Conservation (phyloP, 768 basidiomycete species). For the Chalciporus sphaerocephalus region DNA sequence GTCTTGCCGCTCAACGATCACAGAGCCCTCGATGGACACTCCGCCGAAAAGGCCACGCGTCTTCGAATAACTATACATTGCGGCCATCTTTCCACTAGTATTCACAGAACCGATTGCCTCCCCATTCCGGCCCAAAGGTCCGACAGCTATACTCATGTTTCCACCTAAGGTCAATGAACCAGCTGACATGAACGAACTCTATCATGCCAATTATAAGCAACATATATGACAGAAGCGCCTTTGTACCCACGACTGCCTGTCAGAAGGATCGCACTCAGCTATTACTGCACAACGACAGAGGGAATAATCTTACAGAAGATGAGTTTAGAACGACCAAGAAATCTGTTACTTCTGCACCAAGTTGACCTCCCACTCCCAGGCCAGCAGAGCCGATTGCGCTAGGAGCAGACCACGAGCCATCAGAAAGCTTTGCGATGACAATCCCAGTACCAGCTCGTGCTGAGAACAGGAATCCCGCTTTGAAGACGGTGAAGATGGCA, state of each 20-base stretch:
- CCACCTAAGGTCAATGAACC: conserved; percentile 89
- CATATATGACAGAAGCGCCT: not conserved
- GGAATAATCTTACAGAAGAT: conserved; percentile 48
- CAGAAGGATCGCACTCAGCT: not conserved
- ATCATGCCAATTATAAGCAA: conserved; percentile 16
- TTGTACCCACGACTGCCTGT: conserved; percentile 58
- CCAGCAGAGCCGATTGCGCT: conserved; percentile 94
- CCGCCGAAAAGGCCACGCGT: conserved; percentile 94
- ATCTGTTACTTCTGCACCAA: conserved; percentile 85
- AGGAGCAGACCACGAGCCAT: conserved; percentile 91
- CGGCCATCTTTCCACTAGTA: conserved; percentile 81
- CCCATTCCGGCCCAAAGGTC: conserved; percentile 89
- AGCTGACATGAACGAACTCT: conserved; percentile 90
- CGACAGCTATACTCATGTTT: conserved; percentile 84
- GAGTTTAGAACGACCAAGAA: conserved; percentile 89
- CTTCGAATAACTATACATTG: conserved; percentile 94
- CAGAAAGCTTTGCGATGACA: conserved; percentile 77
- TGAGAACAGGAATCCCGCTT: conserved; percentile 62
- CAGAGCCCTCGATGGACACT: conserved; percentile 80
- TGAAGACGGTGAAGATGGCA: conserved; percentile 87
- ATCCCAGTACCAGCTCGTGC: conserved; percentile 82
- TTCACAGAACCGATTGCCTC: conserved; percentile 85
- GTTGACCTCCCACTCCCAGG: conserved; percentile 79
- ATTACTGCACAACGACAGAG: conserved; percentile 3
- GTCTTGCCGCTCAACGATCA: conserved; percentile 92